Conservation (phyloP, 2,329 filamentous ascomycete genomes). For the Fusarium avenaceum region DNA sequence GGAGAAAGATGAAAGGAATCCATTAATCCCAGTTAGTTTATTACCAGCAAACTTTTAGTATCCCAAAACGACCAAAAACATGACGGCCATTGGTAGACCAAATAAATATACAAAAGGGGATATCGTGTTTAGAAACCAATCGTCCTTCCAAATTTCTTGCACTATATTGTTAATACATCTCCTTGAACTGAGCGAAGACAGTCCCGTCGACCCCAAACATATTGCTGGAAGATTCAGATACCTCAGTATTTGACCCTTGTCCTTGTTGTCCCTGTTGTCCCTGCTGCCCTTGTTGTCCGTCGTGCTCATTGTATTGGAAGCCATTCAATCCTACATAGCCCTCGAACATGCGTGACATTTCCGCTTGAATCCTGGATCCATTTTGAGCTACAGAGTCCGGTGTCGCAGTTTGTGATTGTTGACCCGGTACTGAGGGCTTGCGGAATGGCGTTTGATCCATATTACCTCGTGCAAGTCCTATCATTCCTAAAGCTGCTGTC, state of each 20-base stretch:
- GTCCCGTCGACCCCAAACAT: slow-evolving; percentile 51
- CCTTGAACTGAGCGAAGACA: slow-evolving; percentile 55
- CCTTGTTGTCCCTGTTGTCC: slow-evolving; percentile 42
- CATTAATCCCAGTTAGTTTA: neutral
- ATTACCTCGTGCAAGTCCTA: slow-evolving; percentile 63
- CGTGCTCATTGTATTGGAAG: slow-evolving; percentile 51
- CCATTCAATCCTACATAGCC: slow-evolving; percentile 56
- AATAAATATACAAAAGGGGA: slow-evolving; percentile 16
- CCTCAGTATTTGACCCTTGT: slow-evolving; percentile 41
- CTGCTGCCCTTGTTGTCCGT: slow-evolving; percentile 45
- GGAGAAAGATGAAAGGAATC: neutral
- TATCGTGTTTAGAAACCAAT: slow-evolving; percentile 9
- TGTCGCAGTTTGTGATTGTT: slow-evolving; percentile 42
- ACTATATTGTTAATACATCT: slow-evolving; percentile 53
- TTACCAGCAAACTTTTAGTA: neutral
- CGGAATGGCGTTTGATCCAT: slow-evolving; percentile 50
- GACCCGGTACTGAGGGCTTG: slow-evolving; percentile 47
- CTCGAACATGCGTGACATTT: slow-evolving; percentile 65
- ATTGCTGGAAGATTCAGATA: slow-evolving; percentile 41
- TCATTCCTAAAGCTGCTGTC: slow-evolving; percentile 67
- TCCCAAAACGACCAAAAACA: neutral
- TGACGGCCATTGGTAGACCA: neutral
- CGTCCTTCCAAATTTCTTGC: neutral
- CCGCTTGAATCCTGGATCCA: slow-evolving; percentile 64
- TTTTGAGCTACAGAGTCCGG: slow-evolving; percentile 55